phyloP scores from a whole-genome alignment of 495 filamentous ascomycete species.

The Lophiotrema nucula region DNA sequence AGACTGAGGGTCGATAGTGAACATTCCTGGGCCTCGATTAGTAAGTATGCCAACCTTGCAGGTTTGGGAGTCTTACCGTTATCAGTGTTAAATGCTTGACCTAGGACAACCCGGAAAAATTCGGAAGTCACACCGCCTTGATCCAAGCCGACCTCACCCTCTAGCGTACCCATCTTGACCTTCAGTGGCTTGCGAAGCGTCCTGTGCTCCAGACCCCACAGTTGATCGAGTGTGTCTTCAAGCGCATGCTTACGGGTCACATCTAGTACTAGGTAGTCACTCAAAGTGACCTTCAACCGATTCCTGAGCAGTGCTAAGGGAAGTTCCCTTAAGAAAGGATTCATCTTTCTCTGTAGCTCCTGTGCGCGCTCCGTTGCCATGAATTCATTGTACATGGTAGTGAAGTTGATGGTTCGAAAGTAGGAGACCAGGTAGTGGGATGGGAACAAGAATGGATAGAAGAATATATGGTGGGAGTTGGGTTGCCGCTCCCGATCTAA shows the following conservation, averaged over 20 bases:
- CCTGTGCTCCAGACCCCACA: conserved; percentile 80
- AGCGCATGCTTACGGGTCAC: conserved; percentile 71
- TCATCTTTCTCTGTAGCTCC: conserved; percentile 49
- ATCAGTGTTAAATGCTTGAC: conserved; percentile 70
- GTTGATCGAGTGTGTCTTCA: conserved; percentile 76
- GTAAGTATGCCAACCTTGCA: not conserved
- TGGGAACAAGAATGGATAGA: conserved; percentile 78
- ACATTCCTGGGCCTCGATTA: conserved; percentile 46
- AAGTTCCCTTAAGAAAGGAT: conserved; percentile 47
- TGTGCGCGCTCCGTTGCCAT: conserved; percentile 65
- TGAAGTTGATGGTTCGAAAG: conserved; percentile 86
- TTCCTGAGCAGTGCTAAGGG: not conserved
- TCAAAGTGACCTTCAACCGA: conserved; percentile 61
- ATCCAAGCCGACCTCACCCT: conserved; percentile 86
- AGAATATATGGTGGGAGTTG: conserved; percentile 71
- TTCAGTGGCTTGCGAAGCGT: conserved; percentile 85
- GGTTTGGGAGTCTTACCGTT: conserved; percentile 57
- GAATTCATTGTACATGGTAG: conserved; percentile 72
- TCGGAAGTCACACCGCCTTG: conserved; percentile 94
- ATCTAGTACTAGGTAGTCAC: conserved; percentile 73
- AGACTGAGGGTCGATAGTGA: conserved; percentile 70
- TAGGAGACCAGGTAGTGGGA: conserved; percentile 72
- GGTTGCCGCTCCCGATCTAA: conserved; percentile 55
- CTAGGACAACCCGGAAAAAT: conserved; percentile 82
- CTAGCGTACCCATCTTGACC: conserved; percentile 75